Evolutionary conservation across 495 filamentous ascomycete species (phyloP).

Genomic region (Hypoxylon cercidicola): DNA sequence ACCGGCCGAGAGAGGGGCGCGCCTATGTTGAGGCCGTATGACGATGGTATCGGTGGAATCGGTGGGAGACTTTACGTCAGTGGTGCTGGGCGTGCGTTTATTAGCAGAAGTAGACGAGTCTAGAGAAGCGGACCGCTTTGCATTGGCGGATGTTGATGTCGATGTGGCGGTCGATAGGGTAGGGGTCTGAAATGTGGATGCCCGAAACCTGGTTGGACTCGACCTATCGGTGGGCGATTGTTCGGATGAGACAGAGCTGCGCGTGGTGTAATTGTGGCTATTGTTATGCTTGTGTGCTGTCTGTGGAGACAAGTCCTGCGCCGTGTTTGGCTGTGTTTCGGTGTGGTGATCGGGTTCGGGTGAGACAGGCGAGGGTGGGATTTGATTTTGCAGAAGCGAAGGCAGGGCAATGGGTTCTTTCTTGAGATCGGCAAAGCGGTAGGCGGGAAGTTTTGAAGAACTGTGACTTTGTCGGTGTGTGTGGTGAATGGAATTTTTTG

Average conservation of each 20-base stretch:
- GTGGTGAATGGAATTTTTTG: constrained; percentile 49
- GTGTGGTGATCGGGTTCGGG: constrained; percentile 45
- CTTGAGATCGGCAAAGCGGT: constrained; percentile 60
- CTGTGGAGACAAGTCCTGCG: constrained; percentile 45
- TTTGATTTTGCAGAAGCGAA: constrained; percentile 49
- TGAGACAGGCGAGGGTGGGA: constrained; percentile 55
- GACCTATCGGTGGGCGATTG: constrained; percentile 31
- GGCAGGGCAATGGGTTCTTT: constrained; percentile 49
- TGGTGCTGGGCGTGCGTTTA: constrained; percentile 24
- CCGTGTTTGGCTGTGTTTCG: constrained; percentile 46
- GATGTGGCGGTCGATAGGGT: constrained; percentile 39
- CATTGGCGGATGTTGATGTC: constrained; percentile 41
- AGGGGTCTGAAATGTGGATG: constrained; percentile 52
- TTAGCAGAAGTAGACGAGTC: constrained; percentile 41
- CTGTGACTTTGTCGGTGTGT: constrained; percentile 61
- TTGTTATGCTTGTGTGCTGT: constrained; percentile 34
- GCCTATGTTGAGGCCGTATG: constrained; percentile 32
- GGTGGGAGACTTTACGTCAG: constrained; percentile 37
- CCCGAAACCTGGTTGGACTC: constrained; percentile 48
- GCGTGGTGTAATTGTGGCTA: constrained; percentile 43
- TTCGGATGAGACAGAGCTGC: constrained; percentile 40
- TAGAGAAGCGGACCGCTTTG: constrained; percentile 55
- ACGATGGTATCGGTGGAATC: constrained; percentile 37
- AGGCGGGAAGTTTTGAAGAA: constrained; percentile 61
- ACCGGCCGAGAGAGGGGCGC: constrained; percentile 35